These are phyloP conservation scores for Solanum virginianum DNA, from an alignment of 257 asterid species.

Conservation along the genomic window DNA sequence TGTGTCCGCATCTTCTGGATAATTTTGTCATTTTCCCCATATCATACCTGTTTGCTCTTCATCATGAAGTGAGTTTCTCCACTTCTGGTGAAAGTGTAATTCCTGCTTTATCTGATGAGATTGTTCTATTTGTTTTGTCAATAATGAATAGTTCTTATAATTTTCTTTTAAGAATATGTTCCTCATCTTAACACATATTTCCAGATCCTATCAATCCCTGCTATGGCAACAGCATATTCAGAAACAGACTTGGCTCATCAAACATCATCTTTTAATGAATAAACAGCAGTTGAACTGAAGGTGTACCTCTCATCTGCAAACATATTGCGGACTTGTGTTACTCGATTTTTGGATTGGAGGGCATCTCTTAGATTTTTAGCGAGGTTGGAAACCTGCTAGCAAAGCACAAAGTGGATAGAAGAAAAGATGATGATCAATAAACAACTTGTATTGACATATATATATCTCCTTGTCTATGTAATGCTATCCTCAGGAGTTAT, in stretches of 20 bases:
- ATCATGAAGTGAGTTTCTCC: neutral
- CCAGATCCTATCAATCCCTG: neutral
- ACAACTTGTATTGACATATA: slow-evolving; percentile 75
- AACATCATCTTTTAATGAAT: neutral
- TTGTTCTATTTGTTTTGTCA: neutral
- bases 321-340: neutral
- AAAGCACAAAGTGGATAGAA: neutral
- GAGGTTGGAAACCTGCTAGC: neutral
- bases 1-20: neutral
- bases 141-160: neutral
- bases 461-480: slow-evolving; percentile 68
- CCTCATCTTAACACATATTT: neutral
- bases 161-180: neutral
- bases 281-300: neutral
- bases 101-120: neutral
- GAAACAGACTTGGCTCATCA: neutral
- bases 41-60: neutral
- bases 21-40: neutral
- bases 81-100: neutral
- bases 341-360: neutral
- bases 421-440: slow-evolving; percentile 50
- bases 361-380: neutral
- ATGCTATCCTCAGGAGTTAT: slow-evolving; percentile 85
- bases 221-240: neutral
- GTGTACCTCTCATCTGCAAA: neutral